Evolutionary conservation across 1,139 yeast genomes (phyloP), one percentile per base, ranked within the genome.

Genomic region (Groenewaldozyma sp.): DNA sequence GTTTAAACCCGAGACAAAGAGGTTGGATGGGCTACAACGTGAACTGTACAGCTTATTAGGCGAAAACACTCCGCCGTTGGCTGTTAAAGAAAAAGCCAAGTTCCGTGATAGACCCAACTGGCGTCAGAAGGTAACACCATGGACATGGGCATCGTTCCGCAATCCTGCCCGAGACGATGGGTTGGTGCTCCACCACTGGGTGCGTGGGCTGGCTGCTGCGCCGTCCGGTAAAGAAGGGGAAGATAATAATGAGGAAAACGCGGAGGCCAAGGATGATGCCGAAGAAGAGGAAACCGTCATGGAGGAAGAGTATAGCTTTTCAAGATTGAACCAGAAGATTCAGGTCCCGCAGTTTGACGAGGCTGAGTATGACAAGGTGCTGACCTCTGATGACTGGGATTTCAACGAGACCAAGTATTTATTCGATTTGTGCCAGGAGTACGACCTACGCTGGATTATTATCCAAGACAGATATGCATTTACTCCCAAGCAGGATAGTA

Each of bases 11-110:
- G 39, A 39, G 21, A 38, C 42, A 9, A 35, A 33, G 36, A 18
- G 42, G 17, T 28, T 39, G 46, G 76, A 84, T 14, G 95, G 95
- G 17, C 82, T 91, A 77, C 93, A 86, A 47, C 71, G 98, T 49
- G 98, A 91, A 58, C 67, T 91, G 40, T 88, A 82, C 60, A 82
- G 82, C 51, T 68, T 93, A 44, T 66, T 93, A 31, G 98, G 99
- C 1, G 91, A 93, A 31, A 87, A 86, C 59, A 78, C 94, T 1
- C 96, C 98, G 0, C 93, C 98, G 1, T 76, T 87, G 2, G 69
- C 74, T 5, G 70, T 74, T 9, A 55, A 66, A 27, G 65, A 64
- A 35, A 66, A 68, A 37, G n/a, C n/a, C n/a, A 74, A 75, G 48
- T 76, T 78, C 51, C 83, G 82, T 51, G 83, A 79, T 43, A 73